phyloP scores from a whole-genome alignment of 495 filamentous ascomycete species.

The Lasiosphaeria miniovina region DNA sequence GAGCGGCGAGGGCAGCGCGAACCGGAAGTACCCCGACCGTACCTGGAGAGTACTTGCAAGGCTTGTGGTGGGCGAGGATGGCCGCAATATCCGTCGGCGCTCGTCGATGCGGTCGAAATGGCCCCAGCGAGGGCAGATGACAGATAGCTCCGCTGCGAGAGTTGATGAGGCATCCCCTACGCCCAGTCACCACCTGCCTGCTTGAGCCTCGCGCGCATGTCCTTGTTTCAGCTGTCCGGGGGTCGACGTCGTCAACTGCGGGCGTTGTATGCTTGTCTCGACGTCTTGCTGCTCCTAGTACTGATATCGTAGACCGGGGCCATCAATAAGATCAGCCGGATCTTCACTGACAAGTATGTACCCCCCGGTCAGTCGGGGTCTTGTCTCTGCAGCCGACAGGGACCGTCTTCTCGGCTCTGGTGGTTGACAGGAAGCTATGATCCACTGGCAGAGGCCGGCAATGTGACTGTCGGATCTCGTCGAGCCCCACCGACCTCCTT shows the following conservation, averaged over 20 bases:
- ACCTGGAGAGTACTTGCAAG: slow-evolving; percentile 6
- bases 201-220: slow-evolving; percentile 13
- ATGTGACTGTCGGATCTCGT: slow-evolving; percentile 5
- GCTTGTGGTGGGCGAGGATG: slow-evolving; percentile 5
- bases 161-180: not conserved
- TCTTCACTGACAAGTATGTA: slow-evolving; percentile 2
- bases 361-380: slow-evolving; percentile 2
- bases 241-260: not conserved
- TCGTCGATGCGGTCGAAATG: slow-evolving; percentile 10
- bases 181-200: slow-evolving; percentile 17
- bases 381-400: slow-evolving; percentile 16
- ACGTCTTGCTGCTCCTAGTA: not conserved
- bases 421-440: slow-evolving; percentile 7
- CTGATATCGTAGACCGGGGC: not conserved
- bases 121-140: slow-evolving; percentile 2
- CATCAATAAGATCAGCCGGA: slow-evolving; percentile 14
- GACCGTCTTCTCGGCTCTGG: slow-evolving; percentile 20
- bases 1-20: slow-evolving; percentile 3
- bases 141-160: slow-evolving; percentile 10
- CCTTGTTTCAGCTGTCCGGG: not conserved
- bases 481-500: not conserved
- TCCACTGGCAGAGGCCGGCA: slow-evolving; percentile 6
- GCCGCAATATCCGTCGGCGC: slow-evolving; percentile 11
- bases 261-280: not conserved
- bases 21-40: slow-evolving; percentile 5